A percentile compares a stretch with the other conserved stretches of the same genome.
These are phyloP conservation scores for Tylopilus felleus DNA, from an alignment of 768 basidiomycete species.

Conservation along the genomic window DNA sequence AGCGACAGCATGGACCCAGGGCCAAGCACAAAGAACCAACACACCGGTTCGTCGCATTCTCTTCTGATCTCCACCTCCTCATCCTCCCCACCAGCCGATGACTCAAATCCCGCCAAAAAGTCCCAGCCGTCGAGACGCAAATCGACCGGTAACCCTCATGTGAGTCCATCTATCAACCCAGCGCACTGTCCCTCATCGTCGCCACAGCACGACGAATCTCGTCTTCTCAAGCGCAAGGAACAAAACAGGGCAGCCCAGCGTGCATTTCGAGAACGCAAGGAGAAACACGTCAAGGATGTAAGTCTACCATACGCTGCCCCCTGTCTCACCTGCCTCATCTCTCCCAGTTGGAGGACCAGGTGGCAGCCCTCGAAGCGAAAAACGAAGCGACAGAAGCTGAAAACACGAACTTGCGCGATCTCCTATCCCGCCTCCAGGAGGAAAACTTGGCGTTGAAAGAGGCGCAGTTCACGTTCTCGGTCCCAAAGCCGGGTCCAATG, in stretches of 20 bases:
- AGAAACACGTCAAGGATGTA: slow-evolving; percentile 96
- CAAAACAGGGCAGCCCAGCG: slow-evolving; percentile 97
- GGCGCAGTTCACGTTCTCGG: slow-evolving; percentile 76
- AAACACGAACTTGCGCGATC: slow-evolving; percentile 87
- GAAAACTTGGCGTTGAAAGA: slow-evolving; percentile 85
- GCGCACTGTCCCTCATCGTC: slow-evolving; percentile 2
- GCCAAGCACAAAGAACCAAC: slow-evolving; percentile 63
- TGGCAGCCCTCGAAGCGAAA: slow-evolving; percentile 81
- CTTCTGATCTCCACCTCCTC: slow-evolving; percentile 1
- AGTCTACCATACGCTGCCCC: slow-evolving; percentile 32
- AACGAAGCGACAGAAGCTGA: slow-evolving; percentile 69
- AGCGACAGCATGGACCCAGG: slow-evolving; percentile 60
- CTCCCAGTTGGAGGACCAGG: slow-evolving; percentile 82
- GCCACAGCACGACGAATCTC: slow-evolving; percentile 57
- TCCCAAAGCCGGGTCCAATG: slow-evolving; percentile 47
- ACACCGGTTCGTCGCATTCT: slow-evolving; percentile 47
- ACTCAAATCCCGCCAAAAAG: slow-evolving; percentile 25
- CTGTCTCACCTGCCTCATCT: slow-evolving; percentile 7
- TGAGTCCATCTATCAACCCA: slow-evolving; percentile 13
- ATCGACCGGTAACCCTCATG: slow-evolving; percentile 37
- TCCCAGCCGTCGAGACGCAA: slow-evolving; percentile 35
- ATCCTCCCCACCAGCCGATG: slow-evolving; percentile 19
- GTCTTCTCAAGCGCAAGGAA: slow-evolving; percentile 87
- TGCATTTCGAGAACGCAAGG: slow-evolving; percentile 95
- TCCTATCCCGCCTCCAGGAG: slow-evolving; percentile 77